Base-by-base conservation (phyloP, 2,329 filamentous ascomycete species). In the Chaetomiaceae sp. region DNA sequence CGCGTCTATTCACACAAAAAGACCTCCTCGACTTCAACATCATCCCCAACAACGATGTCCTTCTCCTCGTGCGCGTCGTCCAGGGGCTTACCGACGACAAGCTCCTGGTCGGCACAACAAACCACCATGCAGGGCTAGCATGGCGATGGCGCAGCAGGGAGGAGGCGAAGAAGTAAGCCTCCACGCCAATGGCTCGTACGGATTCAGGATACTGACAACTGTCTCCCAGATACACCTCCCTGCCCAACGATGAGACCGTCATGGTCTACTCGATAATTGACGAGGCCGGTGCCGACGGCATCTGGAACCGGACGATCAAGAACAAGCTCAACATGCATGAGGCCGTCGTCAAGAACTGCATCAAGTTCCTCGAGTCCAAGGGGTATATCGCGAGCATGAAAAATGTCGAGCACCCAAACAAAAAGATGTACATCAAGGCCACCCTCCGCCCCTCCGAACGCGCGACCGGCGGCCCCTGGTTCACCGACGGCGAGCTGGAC, bases 371-470 rank as follows among this genome's bases (percentile, higher is more conserved):
- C 57, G 88, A 95, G 69, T 75, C 79, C 36, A 91, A 90, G 68
- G 83, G 84, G 33, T 84, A 95, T 67, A 91, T 99, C 69, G 88
- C 88, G 65, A 84, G 85, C 54, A 91, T 97, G 73, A 94, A 92
- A 73, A 94, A 87, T 69, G 91, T 95, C 71, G 91, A 95, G 72
- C 86, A 88, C 66, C 89, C 90, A 25, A 88, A 86, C 61, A 88
- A 94, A 68, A 96, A 95, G 73, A 96, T 95, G 81, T 99, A 94
- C 77, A 95, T 99, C 79, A 85, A 96, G 65, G 83, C 86, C 50
- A 85, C 86, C 58, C 81, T 99, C 56, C 83, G 84, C 11, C 92
- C 94, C 0, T 89, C 87, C 50, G 91, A 96, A 58, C 88, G 94
- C 57, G 89, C 95, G 43, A 95, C 91, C 0, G 94, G 94, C 44